Percentiles rank a stretch among this genome's conserved stretches.
These are phyloP conservation scores for Telfairia occidentalis DNA, from an alignment of 331 rosid species.

Conservation along the genomic window DNA sequence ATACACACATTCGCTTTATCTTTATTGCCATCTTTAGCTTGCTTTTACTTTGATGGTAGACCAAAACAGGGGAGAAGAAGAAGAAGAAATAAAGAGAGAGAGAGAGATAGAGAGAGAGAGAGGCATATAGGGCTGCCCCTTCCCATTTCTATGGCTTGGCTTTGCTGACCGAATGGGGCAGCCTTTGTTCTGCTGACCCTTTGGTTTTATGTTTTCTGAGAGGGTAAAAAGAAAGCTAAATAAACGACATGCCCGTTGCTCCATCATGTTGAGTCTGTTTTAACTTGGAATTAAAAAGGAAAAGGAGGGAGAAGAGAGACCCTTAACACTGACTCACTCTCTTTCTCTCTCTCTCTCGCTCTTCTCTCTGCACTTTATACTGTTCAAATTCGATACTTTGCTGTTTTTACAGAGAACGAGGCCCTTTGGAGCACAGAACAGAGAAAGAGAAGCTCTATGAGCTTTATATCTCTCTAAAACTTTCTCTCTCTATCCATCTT, in stretches of 20 bases:
- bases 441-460: conserved; percentile 27
- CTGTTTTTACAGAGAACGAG: conserved; percentile 79
- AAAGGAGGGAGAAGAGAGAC: conserved; percentile 14
- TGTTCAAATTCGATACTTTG: conserved; percentile 79
- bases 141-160: conserved; percentile 36
- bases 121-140: conserved; percentile 10
- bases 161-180: conserved; percentile 55
- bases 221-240: conserved; percentile 31
- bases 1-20: conserved; percentile 50
- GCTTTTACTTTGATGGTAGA: conserved; percentile 70
- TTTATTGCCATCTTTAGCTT: conserved; percentile 49
- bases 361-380: conserved; percentile 52
- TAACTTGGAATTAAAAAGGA: conserved; percentile 19
- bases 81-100: conserved; percentile 15
- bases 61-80: conserved; percentile 38
- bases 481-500: conserved; percentile 20
- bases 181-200: conserved; percentile 63
- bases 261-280: conserved; percentile 41
- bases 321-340: conserved; percentile 10
- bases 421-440: conserved; percentile 42
- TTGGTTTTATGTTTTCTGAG: conserved; percentile 41
- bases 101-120: background rate
- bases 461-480: conserved; percentile 16
- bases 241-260: conserved; percentile 71
- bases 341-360: conserved; percentile 13